Evolutionary conservation across 2,329 filamentous ascomycete genomes (phyloP).

Genomic region (Thelonectria discophora): DNA sequence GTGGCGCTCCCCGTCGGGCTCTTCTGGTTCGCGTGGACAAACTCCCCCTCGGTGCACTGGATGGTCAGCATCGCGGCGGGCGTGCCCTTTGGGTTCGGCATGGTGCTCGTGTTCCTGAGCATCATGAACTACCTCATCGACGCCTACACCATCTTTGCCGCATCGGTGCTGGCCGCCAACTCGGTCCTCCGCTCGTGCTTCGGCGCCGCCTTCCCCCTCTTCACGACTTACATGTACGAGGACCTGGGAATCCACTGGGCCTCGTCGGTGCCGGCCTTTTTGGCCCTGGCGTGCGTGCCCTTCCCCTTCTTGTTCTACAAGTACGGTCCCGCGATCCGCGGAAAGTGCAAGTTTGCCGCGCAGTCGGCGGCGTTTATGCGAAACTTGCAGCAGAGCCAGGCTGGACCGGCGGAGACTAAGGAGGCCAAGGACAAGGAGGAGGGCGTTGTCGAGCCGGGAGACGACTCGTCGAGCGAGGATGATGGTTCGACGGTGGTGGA

Average conservation of each 20-base stretch:
- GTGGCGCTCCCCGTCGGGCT: constrained; percentile 14
- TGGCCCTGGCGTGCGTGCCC: constrained; percentile 12
- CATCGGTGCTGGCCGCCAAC: constrained; percentile 13
- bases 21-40: constrained; percentile 19
- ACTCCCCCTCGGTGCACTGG: constrained; percentile 15
- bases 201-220: constrained; percentile 17
- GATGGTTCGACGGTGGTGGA: constrained; percentile 12
- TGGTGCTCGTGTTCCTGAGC: constrained; percentile 19
- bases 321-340: constrained; percentile 11
- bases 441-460: background rate
- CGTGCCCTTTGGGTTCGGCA: constrained; percentile 17
- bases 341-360: constrained; percentile 15
- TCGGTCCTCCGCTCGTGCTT: constrained; percentile 15
- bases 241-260: constrained; percentile 18
- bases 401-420: background rate
- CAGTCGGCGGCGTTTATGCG: constrained; percentile 14
- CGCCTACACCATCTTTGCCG: constrained; percentile 17
- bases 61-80: constrained; percentile 15
- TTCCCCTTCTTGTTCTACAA: constrained; percentile 20
- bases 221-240: constrained; percentile 14
- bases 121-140: constrained; percentile 18
- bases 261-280: constrained; percentile 9
- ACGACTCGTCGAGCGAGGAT: constrained; percentile 5
- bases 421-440: constrained; percentile 3
- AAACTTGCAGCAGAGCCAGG: constrained; percentile 11